A percentile compares a stretch with the other conserved stretches of the same genome.
Conservation (phyloP, 169 alveolate species). For the Eimeria necatrix region DNA sequence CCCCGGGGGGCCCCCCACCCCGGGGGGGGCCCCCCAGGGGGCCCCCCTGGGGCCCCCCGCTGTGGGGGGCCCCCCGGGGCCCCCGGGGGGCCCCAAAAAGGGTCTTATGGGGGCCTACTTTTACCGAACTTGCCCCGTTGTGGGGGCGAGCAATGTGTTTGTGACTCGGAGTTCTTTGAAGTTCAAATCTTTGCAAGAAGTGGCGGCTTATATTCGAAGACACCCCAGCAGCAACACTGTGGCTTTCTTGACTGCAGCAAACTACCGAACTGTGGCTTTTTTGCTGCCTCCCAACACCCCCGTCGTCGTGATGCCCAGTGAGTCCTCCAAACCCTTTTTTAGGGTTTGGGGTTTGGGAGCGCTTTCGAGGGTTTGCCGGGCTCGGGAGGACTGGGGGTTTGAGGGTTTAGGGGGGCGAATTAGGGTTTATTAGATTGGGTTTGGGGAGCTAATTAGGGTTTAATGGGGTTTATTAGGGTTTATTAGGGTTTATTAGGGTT, state of each 20-base stretch:
- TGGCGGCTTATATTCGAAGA: not conserved
- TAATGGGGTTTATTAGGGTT: not conserved
- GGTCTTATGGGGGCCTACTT: conserved; percentile 3
- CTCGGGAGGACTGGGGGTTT: conserved; percentile 9
- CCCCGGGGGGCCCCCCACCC: too few relatives aligned
- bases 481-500: conserved; percentile 49
- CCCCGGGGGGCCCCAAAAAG: not conserved
- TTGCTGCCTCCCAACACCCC: conserved; percentile 59
- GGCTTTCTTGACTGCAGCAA: not conserved
- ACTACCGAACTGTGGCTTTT: conserved; percentile 60
- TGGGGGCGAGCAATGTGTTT: conserved; percentile 35
- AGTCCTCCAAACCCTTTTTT: conserved; percentile 5
- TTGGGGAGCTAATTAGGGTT: not conserved
- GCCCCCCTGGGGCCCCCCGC: too few relatives aligned
- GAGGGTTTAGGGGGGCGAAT: not conserved
- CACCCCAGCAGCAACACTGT: not conserved
- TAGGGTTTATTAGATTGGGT: conserved; percentile 25
- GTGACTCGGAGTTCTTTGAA: not conserved
- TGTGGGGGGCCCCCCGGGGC: not conserved
- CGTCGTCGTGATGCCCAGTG: conserved; percentile 66
- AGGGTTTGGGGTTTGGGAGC: conserved; percentile 71
- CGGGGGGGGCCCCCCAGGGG: too few relatives aligned
- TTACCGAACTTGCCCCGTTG: conserved; percentile 65
- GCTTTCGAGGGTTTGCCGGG: too few relatives aligned
- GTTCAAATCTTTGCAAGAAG: not conserved